phyloP scores from a whole-genome alignment of 352 stramenopile genomes.

The Globisporangium ultimum region DNA sequence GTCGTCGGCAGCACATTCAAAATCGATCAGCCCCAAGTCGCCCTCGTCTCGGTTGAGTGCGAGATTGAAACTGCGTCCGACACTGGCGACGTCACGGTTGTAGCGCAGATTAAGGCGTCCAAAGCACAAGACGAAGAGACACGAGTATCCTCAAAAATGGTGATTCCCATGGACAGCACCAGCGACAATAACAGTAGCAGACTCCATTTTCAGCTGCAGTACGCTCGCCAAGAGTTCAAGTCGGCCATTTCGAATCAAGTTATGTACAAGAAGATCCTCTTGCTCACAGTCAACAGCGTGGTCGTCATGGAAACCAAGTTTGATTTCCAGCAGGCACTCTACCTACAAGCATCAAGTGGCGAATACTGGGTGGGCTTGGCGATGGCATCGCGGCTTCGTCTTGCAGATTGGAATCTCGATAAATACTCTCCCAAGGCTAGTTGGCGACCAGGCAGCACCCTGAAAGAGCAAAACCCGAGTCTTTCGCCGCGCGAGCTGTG shows the following conservation, averaged over 20 bases:
- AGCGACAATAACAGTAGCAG: neutral
- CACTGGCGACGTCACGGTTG: slow-evolving; percentile 26
- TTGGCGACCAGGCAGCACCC: slow-evolving; percentile 15
- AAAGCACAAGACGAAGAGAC: slow-evolving; percentile 24
- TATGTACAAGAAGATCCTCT: slow-evolving; percentile 52
- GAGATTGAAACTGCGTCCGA: slow-evolving; percentile 10
- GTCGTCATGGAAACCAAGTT: slow-evolving; percentile 40
- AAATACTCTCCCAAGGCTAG: slow-evolving; percentile 44
- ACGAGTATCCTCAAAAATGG: slow-evolving; percentile 24
- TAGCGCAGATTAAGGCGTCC: slow-evolving; percentile 16
- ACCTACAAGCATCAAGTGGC: slow-evolving; percentile 25
- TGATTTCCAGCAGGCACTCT: slow-evolving; percentile 44
- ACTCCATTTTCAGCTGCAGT: slow-evolving; percentile 40
- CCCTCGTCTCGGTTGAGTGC: slow-evolving; percentile 14
- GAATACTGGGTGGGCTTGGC: slow-evolving; percentile 61
- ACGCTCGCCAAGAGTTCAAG: slow-evolving; percentile 39
- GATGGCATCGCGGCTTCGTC: slow-evolving; percentile 28
- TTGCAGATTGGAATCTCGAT: slow-evolving; percentile 49
- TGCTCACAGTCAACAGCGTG: slow-evolving; percentile 38
- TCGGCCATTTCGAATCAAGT: slow-evolving; percentile 25
- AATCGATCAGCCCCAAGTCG: slow-evolving; percentile 20
- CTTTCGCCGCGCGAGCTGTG: slow-evolving; percentile 55
- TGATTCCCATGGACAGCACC: slow-evolving; percentile 15
- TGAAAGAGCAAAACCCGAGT: slow-evolving; percentile 35
- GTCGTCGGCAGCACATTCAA: slow-evolving; percentile 36